Base-by-base conservation (phyloP, 2,329 filamentous ascomycete genomes). In the Chrysosporium keratinophilum region DNA sequence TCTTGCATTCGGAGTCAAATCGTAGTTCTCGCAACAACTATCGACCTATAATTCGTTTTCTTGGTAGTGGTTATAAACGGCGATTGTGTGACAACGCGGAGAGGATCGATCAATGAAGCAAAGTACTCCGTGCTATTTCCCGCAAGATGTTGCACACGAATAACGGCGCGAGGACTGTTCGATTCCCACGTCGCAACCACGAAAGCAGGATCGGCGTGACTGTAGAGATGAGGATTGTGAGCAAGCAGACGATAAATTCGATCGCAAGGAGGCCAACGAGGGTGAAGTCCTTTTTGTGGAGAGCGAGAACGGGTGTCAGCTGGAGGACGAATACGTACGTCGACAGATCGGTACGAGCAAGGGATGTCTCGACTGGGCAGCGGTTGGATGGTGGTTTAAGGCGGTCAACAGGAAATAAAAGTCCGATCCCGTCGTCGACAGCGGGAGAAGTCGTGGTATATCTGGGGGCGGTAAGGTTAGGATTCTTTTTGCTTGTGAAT, bases 391-490 rank as follows among this genome's bases (percentile, higher is more conserved):
- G 40, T 44, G 28, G 15, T 31, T 41, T 34, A 15, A 17, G 19
- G 49, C 49, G 49, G 39, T 44, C 49, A 51, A 28, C 17, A 23
- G 19, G 40, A 44, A 37, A 43, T 20, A 51, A 51, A 17, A 41
- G 19, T 23, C 40, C 49, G 40, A 43, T 12, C 33, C 37, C 14
- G 20, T 34, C 5, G 31, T 1, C 15, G 23, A 15, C 14, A 34
- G 28, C 11, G 19, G 17, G 23, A 14, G 12, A 44, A 23, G 20
- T 23, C 17, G 23, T 23, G 31, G 15, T 31, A 28, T 44, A 10
- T 44, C 39, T 43, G 49, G 28, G 31, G 37, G n/a, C 2, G 15
- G 20, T 37, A 20, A 31, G 17, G 49, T 44, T 51, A 37, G 40
- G 40, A 43, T n/a, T 14, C 20, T 15, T 44, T 10, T 28, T 28